Evolutionary conservation across 2,329 filamentous ascomycete species (phyloP).

Genomic region (Penicillium brasilianum): DNA sequence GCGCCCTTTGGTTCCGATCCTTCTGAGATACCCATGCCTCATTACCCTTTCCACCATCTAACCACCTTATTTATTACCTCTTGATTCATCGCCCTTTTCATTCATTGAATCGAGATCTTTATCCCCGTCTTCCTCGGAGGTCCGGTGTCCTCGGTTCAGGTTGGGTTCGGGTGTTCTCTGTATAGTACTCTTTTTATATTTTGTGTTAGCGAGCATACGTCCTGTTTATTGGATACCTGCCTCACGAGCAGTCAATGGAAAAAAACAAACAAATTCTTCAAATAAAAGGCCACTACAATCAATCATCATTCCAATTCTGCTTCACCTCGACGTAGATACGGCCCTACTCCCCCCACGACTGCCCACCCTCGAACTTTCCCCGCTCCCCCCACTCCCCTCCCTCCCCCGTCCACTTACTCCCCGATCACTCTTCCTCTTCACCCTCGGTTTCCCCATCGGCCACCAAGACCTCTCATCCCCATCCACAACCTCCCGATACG

Average conservation of each 20-base stretch:
- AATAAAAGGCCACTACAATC: no score
- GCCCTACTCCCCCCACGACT: conserved; percentile 9
- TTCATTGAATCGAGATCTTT: not conserved
- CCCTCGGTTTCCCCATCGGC: conserved; percentile 17
- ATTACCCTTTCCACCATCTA: not conserved
- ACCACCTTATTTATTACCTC: conserved; percentile 9
- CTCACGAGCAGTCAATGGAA: not conserved
- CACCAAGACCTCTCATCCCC: conserved; percentile 23
- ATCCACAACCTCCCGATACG: conserved; percentile 24
- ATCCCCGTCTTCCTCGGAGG: conserved; percentile 1
- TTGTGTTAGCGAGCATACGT: conserved; percentile 27
- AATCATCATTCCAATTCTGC: not conserved
- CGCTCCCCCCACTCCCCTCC: conserved; percentile 12
- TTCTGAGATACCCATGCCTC: conserved; percentile 27
- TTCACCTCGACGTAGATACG: not conserved
- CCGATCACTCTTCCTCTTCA: conserved; percentile 11
- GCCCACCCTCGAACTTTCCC: conserved; percentile 17
- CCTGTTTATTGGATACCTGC: conserved; percentile 6
- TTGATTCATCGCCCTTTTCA: not conserved
- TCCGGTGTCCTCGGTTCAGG: conserved; percentile 11
- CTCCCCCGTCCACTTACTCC: not conserved
- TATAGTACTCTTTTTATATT: conserved; percentile 20
- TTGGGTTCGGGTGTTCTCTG: conserved; percentile 16
- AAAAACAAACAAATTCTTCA: not conserved
- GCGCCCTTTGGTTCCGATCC: conserved; percentile 10